These are phyloP conservation scores for Pisolithus marmoratus DNA, from an alignment of 768 basidiomycete species.

Conservation along the genomic window DNA sequence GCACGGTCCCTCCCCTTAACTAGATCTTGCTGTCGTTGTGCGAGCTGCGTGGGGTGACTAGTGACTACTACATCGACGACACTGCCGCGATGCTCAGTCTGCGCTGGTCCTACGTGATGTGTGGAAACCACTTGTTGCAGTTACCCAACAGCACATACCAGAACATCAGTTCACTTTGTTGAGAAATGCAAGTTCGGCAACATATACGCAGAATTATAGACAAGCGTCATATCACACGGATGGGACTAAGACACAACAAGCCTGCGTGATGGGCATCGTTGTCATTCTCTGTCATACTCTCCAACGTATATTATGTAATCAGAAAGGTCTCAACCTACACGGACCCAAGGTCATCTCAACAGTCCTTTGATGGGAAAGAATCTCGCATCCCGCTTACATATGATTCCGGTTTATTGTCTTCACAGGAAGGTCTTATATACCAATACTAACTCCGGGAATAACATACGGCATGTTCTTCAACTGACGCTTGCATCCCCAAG, in stretches of 20 bases:
- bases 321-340: too few relatives aligned
- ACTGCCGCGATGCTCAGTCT: slow-evolving; percentile 16
- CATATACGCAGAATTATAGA: too few relatives aligned
- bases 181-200: too few relatives aligned
- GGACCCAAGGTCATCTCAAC: too few relatives aligned
- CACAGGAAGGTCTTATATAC: neutral
- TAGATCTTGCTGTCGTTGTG: slow-evolving; percentile 3
- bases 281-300: too few relatives aligned
- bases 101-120: slow-evolving; percentile 19
- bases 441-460: neutral
- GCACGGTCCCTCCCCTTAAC: neutral
- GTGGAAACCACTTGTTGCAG: slow-evolving; percentile 15
- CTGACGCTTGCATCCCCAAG: slow-evolving; percentile 13
- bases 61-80: slow-evolving; percentile 22
- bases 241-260: too few relatives aligned
- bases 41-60: slow-evolving; percentile 7
- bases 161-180: slow-evolving; percentile 14
- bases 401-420: neutral
- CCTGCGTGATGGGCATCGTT: too few relatives aligned
- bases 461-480: slow-evolving; percentile 17
- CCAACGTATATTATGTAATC: too few relatives aligned
- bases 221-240: too few relatives aligned
- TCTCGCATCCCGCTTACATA: neutral
- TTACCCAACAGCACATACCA: slow-evolving; percentile 18
- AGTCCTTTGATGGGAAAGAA: neutral